Base-by-base conservation (phyloP, 108 stramenopile species). In the Chaetoceros tenuissimus region DNA sequence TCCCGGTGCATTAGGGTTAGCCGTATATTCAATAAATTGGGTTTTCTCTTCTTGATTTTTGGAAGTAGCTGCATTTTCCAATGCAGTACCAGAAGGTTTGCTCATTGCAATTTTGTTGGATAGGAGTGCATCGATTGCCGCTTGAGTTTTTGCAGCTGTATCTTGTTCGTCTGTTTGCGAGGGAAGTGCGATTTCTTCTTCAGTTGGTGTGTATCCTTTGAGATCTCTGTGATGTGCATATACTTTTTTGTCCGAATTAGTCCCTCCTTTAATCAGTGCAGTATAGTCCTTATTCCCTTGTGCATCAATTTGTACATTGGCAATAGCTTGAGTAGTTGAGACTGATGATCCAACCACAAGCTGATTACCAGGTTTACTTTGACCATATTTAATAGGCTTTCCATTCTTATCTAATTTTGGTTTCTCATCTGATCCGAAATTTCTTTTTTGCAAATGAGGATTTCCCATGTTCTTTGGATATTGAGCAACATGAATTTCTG, bases 391-490 rank as follows among this genome's bases (percentile, higher is more conserved):
- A 18, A 45, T 17, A 18, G 18, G 44, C 8, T 40, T 40, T 5
- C 13, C 13, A 13, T 40, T 40, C 8, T 13, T 5, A 40, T 5
- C 8, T 40, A 40, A 13, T 10, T 13, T 5, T 10, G 8, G 34
- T 40, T 40, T 5, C 8, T 40, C 34, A 28, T 23, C 53, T 25
- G 57, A 51, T 10, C 45, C 61, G n/a, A 46, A 29, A 34, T 53
- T 19, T 22, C 44, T 28, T 13, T 48, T 47, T 21, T 34, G 51
- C 40, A 77, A 54, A 47, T 84, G 82, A 5, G 91, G 91, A 73
- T 93, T 93, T 28, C 98, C 98, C 98, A 99, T 98, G 61, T 94
- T 84, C 27, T 94, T 81, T 2, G 98, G 98, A 66, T 95, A 98
- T 60, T 99, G 98, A 34, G 96, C 95, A 19, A 97, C 93, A 59